phyloP scores from a whole-genome alignment of 371 early-diverging fungal genomes.

The Catenaria anguillulae region DNA sequence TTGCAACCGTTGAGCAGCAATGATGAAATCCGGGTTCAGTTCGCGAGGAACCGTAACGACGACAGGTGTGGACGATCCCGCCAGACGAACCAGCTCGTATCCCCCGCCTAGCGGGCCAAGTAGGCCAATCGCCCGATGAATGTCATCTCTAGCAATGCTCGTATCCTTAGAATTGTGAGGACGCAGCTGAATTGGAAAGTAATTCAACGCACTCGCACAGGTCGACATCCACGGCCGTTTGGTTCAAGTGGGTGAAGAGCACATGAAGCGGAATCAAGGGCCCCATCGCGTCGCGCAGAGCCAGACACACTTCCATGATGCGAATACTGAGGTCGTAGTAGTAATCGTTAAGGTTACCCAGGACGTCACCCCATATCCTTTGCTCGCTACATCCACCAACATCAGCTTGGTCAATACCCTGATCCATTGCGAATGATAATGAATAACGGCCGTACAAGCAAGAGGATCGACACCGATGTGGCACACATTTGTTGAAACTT shows the following conservation, averaged over 20 bases:
- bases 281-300: slow-evolving; percentile 67
- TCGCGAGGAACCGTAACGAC: slow-evolving; percentile 82
- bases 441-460: slow-evolving; percentile 46
- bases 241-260: slow-evolving; percentile 50
- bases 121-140: slow-evolving; percentile 66
- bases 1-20: neutral
- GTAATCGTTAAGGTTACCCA: slow-evolving; percentile 87
- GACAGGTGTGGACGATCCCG: slow-evolving; percentile 46
- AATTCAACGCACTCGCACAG: neutral
- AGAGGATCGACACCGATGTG: slow-evolving; percentile 90
- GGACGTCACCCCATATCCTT: slow-evolving; percentile 86
- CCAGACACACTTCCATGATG: slow-evolving; percentile 72
- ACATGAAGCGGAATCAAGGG: slow-evolving; percentile 76
- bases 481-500: slow-evolving; percentile 89
- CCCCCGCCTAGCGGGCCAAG: slow-evolving; percentile 72
- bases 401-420: too few species aligned
- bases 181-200: neutral
- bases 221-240: neutral
- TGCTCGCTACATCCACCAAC: slow-evolving; percentile 68
- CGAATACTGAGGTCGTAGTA: slow-evolving; percentile 91
- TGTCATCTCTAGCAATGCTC: slow-evolving; percentile 52
- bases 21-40: slow-evolving; percentile 51
- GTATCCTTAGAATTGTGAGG: neutral
- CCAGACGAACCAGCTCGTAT: slow-evolving; percentile 46
- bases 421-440: too few species aligned